Evolutionary conservation across 352 stramenopile genomes (phyloP), one percentile per base, ranked within the genome.

Genomic region (Pythium aristosporum): DNA sequence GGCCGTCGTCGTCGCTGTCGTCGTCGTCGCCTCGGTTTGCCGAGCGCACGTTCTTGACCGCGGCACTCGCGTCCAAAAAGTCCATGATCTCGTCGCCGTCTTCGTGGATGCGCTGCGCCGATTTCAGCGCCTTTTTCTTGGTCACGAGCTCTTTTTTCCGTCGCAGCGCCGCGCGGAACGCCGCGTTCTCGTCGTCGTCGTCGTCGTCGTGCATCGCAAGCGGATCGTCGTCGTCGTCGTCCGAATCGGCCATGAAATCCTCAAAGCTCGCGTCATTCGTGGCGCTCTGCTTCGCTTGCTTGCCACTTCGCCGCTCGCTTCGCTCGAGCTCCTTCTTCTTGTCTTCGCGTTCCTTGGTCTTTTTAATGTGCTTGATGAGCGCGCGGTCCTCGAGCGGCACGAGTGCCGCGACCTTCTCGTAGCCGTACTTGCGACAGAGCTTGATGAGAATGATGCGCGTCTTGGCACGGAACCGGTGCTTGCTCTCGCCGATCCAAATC

Each of bases 391-490:
- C 89, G 37, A 89, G 79, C 0, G 96, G 93, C 52, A 98, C 87
- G 1, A 98, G 74, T 53, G 81, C 88, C 25, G 89, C 86, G 48
- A 98, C 75, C 28, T 88, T 75, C 10, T 98, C 93, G 77, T 97
- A 98, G 34, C 93, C 93, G 69, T 96, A 98, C 58, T 96, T 89
- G 54, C 92, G 83, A 53, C 96, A 96, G 30, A 98, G 77, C 65
- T 98, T 98, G 68, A 98, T 98, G 3, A 98, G 77, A 65, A 98
- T 98, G 64, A 98, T 98, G 37, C 97, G 83, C 44, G 84, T 98
- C 77, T 98, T 98, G 50, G 89, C 86, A 25, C 96, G 86, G 76
- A 98, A 98, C n/a, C 93, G 80, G 75, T 97, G 92, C 78, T 98
- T 98, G 69, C 89, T 96, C 64, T 98, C 84, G n/a, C 87, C 85